Conservation (phyloP, 2,329 filamentous ascomycete genomes). For the Stachybotrys chlorohalonatus region DNA sequence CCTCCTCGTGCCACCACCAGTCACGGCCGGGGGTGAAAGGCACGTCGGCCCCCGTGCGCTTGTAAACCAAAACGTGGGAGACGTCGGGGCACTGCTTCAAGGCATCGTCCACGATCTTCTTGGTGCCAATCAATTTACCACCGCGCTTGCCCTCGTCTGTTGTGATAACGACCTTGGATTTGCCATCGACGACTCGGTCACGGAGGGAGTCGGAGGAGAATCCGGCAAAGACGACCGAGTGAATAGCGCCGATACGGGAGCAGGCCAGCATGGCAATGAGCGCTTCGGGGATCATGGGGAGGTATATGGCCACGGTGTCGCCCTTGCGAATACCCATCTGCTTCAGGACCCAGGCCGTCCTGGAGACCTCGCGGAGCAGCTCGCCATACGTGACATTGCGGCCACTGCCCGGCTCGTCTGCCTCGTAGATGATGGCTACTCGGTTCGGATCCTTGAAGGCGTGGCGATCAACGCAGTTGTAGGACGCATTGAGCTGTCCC, state of each 20-base stretch:
- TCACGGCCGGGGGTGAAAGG: constrained; percentile 86
- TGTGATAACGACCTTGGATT: constrained; percentile 91
- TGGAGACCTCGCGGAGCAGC: constrained; percentile 85
- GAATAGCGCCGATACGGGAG: constrained; percentile 83
- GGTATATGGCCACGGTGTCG: constrained; percentile 92
- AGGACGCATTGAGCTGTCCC: constrained; percentile 87
- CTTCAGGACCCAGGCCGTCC: constrained; percentile 78
- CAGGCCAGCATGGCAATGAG: constrained; percentile 86
- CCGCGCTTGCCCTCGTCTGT: constrained; percentile 96
- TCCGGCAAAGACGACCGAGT: constrained; percentile 96
- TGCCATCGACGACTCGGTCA: constrained; percentile 85
- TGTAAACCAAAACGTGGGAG: constrained; percentile 78
- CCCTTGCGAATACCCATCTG: constrained; percentile 95
- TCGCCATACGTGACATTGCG: constrained; percentile 88
- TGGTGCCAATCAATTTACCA: constrained; percentile 93
- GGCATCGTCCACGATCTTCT: constrained; percentile 98
- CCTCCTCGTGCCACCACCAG: constrained; percentile 97
- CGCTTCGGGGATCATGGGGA: constrained; percentile 98
- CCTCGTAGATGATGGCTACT: constrained; percentile 97
- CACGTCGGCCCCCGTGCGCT: constrained; percentile 87
- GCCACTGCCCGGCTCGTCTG: constrained; percentile 80
- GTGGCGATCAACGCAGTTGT: constrained; percentile 95
- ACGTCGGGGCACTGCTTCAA: constrained; percentile 93
- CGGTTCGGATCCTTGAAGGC: constrained; percentile 90
- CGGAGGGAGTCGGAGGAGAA: constrained; percentile 95